phyloP scores from a whole-genome alignment of 805 yeast species.

The Tetrapisispora taiwanensis region DNA sequence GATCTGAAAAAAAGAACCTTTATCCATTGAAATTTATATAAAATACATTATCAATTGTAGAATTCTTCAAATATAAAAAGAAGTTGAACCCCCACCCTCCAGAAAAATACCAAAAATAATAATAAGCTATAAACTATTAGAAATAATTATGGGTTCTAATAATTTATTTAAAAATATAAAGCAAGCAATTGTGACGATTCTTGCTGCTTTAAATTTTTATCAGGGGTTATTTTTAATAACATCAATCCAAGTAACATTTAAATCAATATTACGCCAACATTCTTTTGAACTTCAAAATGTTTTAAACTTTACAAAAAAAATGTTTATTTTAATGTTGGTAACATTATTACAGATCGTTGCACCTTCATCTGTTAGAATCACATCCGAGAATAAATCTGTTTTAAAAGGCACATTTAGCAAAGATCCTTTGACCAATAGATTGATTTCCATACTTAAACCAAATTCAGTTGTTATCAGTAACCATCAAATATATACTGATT shows the following conservation, averaged over 20 bases:
- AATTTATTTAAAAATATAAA: not conserved
- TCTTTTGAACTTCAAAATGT: conserved; percentile 32
- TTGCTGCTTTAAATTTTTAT: conserved; percentile 1
- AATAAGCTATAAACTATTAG: not conserved
- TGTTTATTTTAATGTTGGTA: conserved; percentile 46
- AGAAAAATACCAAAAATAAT: too few species aligned
- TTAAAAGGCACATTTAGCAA: conserved; percentile 28
- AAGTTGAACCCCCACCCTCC: too few species aligned
- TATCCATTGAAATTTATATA: not conserved
- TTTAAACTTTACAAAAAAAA: conserved; percentile 45
- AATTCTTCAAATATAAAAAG: too few species aligned
- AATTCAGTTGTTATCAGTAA: conserved; percentile 68
- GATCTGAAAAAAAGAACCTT: not conserved
- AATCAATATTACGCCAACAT: conserved; percentile 23
- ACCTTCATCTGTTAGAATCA: conserved; percentile 43
- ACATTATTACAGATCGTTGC: conserved; percentile 41
- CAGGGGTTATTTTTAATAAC: conserved; percentile 3
- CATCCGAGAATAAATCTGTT: conserved; percentile 35
- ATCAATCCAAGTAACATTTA: not conserved
- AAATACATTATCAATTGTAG: too few species aligned
- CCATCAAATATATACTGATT: conserved; percentile 90
- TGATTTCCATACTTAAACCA: conserved; percentile 32
- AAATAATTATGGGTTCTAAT: not conserved
- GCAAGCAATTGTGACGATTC: not conserved
- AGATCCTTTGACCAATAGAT: conserved; percentile 15